Evolutionary conservation across 2,329 filamentous ascomycete genomes (phyloP).

Genomic region (Colletotrichum sublineola): DNA sequence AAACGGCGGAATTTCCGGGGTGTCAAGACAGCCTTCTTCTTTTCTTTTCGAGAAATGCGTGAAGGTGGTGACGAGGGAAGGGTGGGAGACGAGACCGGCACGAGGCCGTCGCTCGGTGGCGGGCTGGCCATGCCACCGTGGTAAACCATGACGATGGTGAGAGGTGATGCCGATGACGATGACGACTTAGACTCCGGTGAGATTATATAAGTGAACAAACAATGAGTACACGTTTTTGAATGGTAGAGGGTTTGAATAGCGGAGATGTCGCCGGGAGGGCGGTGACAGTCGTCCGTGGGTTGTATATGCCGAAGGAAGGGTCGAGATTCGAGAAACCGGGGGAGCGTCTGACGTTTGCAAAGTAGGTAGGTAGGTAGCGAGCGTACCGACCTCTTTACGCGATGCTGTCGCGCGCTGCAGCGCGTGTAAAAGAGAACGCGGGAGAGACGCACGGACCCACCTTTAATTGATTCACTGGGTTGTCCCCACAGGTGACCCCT

Average conservation of each 20-base stretch:
- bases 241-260: neutral
- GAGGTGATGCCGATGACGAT: conserved; percentile 9
- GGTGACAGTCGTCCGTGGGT: conserved; percentile 13
- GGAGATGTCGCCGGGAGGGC: neutral
- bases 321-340: conserved; percentile 14
- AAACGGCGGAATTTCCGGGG: conserved; percentile 67
- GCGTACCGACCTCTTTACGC: conserved; percentile 31
- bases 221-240: conserved; percentile 1
- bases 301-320: conserved; percentile 14
- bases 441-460: conserved; percentile 2
- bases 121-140: conserved; percentile 42
- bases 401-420: conserved; percentile 30
- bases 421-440: conserved; percentile 19
- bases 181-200: neutral
- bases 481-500: neutral
- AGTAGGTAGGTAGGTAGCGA: conserved; percentile 8
- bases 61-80: conserved; percentile 46
- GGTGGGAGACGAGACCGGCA: conserved; percentile 43
- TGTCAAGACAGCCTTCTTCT: conserved; percentile 65
- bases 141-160: conserved; percentile 31
- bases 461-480: conserved; percentile 13
- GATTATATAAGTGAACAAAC: conserved; percentile 18
- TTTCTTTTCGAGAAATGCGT: conserved; percentile 56
- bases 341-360: conserved; percentile 32
- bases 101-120: conserved; percentile 43